Conservation (phyloP, 2,329 filamentous ascomycete genomes). For the Parafenestella ontariensis region DNA sequence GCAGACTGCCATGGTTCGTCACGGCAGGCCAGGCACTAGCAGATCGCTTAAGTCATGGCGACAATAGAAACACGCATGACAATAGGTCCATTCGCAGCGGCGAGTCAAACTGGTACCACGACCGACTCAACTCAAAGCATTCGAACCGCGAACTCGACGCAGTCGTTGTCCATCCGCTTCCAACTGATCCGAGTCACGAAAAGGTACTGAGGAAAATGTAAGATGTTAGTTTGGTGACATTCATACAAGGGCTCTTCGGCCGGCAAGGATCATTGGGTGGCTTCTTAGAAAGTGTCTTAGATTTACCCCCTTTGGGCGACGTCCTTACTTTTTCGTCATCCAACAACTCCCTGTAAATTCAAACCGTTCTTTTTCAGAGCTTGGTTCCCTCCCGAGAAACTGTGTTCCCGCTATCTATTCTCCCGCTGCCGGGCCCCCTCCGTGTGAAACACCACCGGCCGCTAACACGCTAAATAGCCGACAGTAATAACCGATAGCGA, state of each 20-base stretch:
- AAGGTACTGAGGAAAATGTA: slow-evolving; percentile 35
- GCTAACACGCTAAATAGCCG: background rate
- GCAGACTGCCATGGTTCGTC: slow-evolving; percentile 44
- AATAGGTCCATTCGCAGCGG: slow-evolving; percentile 34
- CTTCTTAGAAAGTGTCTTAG: background rate
- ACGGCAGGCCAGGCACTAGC: slow-evolving; percentile 33
- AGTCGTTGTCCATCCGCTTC: slow-evolving; percentile 30
- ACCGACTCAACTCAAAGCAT: slow-evolving; percentile 34
- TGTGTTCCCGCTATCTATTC: background rate
- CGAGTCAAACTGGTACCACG: slow-evolving; percentile 30
- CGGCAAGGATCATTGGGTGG: background rate
- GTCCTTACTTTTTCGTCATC: background rate
- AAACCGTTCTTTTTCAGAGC: background rate
- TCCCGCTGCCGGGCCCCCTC: background rate
- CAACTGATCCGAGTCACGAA: slow-evolving; percentile 34
- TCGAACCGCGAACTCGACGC: slow-evolving; percentile 40
- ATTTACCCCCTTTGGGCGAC: background rate
- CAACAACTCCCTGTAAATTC: background rate
- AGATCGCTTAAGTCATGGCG: slow-evolving; percentile 26
- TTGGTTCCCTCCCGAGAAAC: background rate
- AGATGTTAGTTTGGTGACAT: slow-evolving; percentile 1
- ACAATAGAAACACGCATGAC: slow-evolving; percentile 19
- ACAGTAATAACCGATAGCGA: background rate
- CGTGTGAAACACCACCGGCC: background rate
- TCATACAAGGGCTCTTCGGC: background rate